Conservation (phyloP, 306 rosid genomes). For the Quercus aquifolioides region DNA sequence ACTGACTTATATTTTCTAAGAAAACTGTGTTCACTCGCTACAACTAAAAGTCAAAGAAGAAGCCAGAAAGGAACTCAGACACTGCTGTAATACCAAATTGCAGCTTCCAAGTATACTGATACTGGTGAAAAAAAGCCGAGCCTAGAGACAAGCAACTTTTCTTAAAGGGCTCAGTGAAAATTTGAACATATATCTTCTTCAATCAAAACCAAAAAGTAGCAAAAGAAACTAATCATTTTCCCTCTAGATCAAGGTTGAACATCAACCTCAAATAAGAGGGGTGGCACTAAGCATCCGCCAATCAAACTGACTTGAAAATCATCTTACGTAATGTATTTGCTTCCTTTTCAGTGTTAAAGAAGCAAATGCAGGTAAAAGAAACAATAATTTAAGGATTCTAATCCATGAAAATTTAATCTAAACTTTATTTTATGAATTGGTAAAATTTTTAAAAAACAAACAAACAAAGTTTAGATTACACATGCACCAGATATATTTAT, state of each 20-base stretch:
- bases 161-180: not conserved
- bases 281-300: not conserved
- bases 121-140: not conserved
- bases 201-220: not conserved
- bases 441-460: too few species aligned
- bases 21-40: not conserved
- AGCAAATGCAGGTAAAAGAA: not conserved
- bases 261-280: not conserved
- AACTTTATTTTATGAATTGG: not conserved
- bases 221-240: not conserved
- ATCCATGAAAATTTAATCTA: not conserved
- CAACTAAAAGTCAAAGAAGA: not conserved
- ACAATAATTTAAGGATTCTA: not conserved
- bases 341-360: not conserved
- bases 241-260: not conserved
- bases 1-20: not conserved
- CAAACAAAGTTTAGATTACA: not conserved
- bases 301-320: not conserved
- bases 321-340: not conserved
- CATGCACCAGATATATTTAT: too few species aligned
- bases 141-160: not conserved
- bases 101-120: not conserved
- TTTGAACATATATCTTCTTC: not conserved
- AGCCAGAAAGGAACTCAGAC: not conserved
- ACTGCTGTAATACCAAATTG: not conserved